phyloP scores from a whole-genome alignment of 139 green algal genomes.

The Zygnema cylindricum region DNA sequence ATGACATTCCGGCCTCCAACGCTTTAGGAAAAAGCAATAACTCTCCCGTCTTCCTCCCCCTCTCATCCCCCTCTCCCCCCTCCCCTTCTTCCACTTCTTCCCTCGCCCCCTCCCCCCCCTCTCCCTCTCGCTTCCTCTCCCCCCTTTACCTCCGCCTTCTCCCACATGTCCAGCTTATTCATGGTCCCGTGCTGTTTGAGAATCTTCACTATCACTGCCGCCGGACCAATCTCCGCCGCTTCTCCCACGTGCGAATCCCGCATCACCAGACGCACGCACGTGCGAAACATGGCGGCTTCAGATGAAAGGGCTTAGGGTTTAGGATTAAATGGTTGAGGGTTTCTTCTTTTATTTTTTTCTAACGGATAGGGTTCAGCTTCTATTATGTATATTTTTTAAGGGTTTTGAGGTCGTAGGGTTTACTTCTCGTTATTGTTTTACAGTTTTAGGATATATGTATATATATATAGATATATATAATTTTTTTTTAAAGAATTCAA shows the following conservation, averaged over 20 bases:
- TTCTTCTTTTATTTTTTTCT: too few relatives aligned
- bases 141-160: slow-evolving; percentile 4
- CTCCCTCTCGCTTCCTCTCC: not conserved
- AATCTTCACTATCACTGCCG: slow-evolving; percentile 32
- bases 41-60: not conserved
- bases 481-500: too few relatives aligned
- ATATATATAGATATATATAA: too few relatives aligned
- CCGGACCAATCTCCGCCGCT: slow-evolving; percentile 28
- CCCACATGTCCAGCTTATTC: slow-evolving; percentile 21
- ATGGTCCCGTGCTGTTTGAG: slow-evolving; percentile 4
- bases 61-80: not conserved
- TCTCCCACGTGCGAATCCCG: slow-evolving; percentile 26
- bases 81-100: not conserved
- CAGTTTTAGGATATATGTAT: too few relatives aligned
- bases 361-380: too few relatives aligned
- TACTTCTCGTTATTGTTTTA: too few relatives aligned
- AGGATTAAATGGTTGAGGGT: too few relatives aligned
- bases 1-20: too few relatives aligned
- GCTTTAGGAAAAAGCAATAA: too few relatives aligned
- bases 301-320: not conserved
- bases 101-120: too few relatives aligned
- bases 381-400: too few relatives aligned
- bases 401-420: too few relatives aligned
- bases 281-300: slow-evolving; percentile 10
- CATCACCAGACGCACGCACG: slow-evolving; percentile 16